Percentiles rank a stretch among this genome's conserved stretches.
These are phyloP conservation scores for Asparagopsis taxiformis DNA, from an alignment of 31 red algal species.

Conservation along the genomic window DNA sequence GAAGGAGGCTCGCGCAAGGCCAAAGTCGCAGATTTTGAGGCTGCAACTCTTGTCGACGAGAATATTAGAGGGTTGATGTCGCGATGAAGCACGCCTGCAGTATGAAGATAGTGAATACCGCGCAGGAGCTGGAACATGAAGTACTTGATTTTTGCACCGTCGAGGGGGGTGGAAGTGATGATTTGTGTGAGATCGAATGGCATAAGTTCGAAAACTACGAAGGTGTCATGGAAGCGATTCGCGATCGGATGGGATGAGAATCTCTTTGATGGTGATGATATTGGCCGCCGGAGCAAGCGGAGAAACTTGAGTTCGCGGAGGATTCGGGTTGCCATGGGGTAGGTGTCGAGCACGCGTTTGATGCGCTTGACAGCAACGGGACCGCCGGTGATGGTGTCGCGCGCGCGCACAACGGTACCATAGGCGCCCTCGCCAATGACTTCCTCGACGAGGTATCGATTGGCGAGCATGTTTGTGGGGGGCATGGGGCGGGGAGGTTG, in stretches of 20 bases:
- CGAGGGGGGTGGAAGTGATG: constrained; percentile 21
- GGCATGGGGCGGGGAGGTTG: constrained; percentile 3
- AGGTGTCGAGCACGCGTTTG: constrained; percentile 41
- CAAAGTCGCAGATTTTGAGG: constrained; percentile 62
- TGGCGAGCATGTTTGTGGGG: constrained; percentile 12
- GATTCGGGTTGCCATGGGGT: constrained; percentile 72
- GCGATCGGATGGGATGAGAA: constrained; percentile 47
- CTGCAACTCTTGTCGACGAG: constrained; percentile 60
- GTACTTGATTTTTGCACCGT: constrained; percentile 59
- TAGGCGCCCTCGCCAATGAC: constrained; percentile 75
- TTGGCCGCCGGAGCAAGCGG: constrained; percentile 59
- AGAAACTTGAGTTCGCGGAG: constrained; percentile 81
- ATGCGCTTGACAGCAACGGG: constrained; percentile 80
- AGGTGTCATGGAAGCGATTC: constrained; percentile 71
- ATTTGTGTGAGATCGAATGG: constrained; percentile 71
- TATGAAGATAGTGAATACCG: constrained; percentile 69
- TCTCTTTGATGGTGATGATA: constrained; percentile 78
- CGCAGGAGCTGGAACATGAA: constrained; percentile 91
- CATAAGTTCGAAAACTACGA: constrained; percentile 91
- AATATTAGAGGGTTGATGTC: constrained; percentile 77
- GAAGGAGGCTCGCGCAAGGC: constrained; percentile 61
- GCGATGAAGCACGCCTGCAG: constrained; percentile 56
- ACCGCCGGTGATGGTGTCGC: constrained; percentile 46
- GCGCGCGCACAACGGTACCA: constrained; percentile 70
- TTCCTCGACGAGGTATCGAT: constrained; percentile 36